Conservation (phyloP, 192 early-diverging fungal species). For the Blastocladiella britannica region DNA sequence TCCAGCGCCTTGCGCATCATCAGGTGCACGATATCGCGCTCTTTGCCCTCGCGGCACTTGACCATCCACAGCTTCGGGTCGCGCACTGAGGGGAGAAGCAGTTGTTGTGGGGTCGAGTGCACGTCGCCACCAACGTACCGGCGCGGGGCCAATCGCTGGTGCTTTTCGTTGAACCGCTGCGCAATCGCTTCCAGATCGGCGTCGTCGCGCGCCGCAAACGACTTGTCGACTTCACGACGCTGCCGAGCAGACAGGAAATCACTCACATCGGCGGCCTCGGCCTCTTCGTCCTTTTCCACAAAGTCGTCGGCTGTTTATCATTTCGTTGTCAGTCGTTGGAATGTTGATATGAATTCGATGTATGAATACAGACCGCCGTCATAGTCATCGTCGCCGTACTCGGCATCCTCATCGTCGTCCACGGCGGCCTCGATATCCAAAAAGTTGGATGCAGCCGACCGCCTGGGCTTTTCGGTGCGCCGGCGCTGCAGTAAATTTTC, state of each 20-base stretch:
- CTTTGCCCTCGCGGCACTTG: conserved; percentile 63
- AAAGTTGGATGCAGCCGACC: conserved; percentile 23
- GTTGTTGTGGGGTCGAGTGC: conserved; percentile 48
- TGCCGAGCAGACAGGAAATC: conserved; percentile 18
- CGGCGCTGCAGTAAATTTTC: neutral
- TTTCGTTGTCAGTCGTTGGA: neutral
- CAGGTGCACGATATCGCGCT: conserved; percentile 62
- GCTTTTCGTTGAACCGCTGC: conserved; percentile 42
- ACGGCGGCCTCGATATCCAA: conserved; percentile 53
- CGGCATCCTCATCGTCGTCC: conserved; percentile 56
- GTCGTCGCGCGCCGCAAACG: conserved; percentile 27
- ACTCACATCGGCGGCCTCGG: conserved; percentile 27
- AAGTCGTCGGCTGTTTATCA: conserved; percentile 30
- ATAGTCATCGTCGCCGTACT: conserved; percentile 40
- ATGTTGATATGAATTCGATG: neutral
- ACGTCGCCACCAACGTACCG: conserved; percentile 20
- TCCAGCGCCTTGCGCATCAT: conserved; percentile 60
- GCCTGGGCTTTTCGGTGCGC: conserved; percentile 7
- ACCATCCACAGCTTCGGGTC: conserved; percentile 87
- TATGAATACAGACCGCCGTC: conserved; percentile 8
- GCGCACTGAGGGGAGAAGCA: conserved; percentile 62
- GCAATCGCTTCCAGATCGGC: conserved; percentile 66
- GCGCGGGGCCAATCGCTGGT: conserved; percentile 28
- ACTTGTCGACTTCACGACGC: conserved; percentile 49
- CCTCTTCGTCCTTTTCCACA: conserved; percentile 48